phyloP scores from a whole-genome alignment of 768 basidiomycete genomes.

The Mycena kentingensis region DNA sequence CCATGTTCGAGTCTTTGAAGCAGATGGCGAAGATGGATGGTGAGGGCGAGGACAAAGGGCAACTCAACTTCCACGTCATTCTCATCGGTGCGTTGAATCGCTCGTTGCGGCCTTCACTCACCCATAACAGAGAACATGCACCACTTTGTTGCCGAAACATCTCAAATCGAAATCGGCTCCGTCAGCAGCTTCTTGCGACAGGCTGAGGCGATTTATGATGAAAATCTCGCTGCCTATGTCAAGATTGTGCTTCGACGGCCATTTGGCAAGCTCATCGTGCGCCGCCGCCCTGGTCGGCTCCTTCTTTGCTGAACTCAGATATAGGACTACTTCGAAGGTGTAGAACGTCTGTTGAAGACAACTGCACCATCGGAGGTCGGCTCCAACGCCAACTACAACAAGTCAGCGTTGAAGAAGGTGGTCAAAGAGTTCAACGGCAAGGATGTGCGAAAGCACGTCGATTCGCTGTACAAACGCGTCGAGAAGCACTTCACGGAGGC shows the following conservation, averaged over 20 bases:
- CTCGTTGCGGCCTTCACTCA: neutral
- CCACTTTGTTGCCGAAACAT: constrained; percentile 83
- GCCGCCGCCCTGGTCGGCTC: constrained; percentile 27
- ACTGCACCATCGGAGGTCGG: constrained; percentile 77
- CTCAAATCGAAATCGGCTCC: constrained; percentile 66
- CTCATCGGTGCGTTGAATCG: constrained; percentile 68
- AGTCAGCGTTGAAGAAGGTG: constrained; percentile 77
- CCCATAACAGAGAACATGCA: constrained; percentile 87
- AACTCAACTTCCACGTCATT: constrained; percentile 94
- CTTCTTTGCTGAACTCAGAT: neutral
- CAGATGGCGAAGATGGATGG: constrained; percentile 96
- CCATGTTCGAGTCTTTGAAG: constrained; percentile 91
- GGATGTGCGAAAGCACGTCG: constrained; percentile 87
- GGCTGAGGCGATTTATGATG: constrained; percentile 85
- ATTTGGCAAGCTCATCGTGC: constrained; percentile 82
- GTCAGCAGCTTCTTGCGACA: constrained; percentile 62
- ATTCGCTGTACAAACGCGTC: constrained; percentile 84
- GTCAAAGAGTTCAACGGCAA: constrained; percentile 85
- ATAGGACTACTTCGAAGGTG: constrained; percentile 93
- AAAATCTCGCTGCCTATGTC: constrained; percentile 85
- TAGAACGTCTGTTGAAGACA: constrained; percentile 84
- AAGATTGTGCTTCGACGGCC: constrained; percentile 85
- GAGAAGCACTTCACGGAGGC: constrained; percentile 95
- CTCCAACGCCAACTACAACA: constrained; percentile 73
- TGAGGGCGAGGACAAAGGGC: constrained; percentile 93